These are phyloP conservation scores for Diaporthe ilicicola DNA, from an alignment of 2,329 filamentous ascomycete species.

Conservation along the genomic window DNA sequence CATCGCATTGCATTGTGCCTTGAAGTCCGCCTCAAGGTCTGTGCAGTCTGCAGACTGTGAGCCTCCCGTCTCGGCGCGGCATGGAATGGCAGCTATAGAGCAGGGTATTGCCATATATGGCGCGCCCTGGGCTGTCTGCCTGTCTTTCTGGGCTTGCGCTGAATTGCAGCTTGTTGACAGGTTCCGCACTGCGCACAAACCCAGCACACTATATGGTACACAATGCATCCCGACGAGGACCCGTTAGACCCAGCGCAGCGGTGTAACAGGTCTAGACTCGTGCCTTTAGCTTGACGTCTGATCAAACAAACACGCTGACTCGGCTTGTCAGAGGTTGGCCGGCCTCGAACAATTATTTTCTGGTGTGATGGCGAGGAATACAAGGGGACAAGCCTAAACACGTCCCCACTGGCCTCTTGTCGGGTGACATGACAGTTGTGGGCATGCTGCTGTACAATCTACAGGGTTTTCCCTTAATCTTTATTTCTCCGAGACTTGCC, in stretches of 20 bases:
- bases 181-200: no score
- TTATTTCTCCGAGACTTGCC: no score
- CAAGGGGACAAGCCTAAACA: neutral
- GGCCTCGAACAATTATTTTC: neutral
- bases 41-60: neutral
- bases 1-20: neutral
- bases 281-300: conserved; percentile 19
- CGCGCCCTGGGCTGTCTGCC: neutral
- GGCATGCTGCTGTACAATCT: neutral
- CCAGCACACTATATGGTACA: conserved; percentile 4
- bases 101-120: neutral
- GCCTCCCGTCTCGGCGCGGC: conserved; percentile 14
- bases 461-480: no score
- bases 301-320: conserved; percentile 19
- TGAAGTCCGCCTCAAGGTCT: neutral
- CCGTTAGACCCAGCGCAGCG: neutral
- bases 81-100: neutral
- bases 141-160: neutral
- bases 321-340: conserved; percentile 5
- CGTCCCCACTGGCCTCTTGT: neutral
- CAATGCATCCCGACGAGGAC: neutral
- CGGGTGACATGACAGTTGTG: neutral
- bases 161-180: neutral
- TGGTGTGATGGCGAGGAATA: neutral
- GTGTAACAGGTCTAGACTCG: neutral